Percentiles rank a stretch among this genome's conserved stretches.
These are phyloP conservation scores for Cyberlindnera meyerae DNA, from an alignment of 805 yeast genomes.

Conservation along the genomic window DNA sequence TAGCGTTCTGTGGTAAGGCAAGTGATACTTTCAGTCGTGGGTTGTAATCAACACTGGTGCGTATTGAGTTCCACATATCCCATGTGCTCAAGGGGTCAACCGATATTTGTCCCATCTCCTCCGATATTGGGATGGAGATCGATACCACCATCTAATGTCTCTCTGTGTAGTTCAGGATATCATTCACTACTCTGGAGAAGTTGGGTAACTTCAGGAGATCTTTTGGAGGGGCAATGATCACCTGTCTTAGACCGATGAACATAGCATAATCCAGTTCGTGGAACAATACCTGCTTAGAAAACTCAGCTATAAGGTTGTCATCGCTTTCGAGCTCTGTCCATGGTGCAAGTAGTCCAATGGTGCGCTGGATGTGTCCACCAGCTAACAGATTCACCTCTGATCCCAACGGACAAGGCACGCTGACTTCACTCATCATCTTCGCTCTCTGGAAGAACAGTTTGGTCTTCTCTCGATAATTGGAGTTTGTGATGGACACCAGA, in stretches of 20 bases:
- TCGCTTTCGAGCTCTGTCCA: constrained; percentile 66
- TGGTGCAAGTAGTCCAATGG: constrained; percentile 57
- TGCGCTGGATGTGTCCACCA: constrained; percentile 35
- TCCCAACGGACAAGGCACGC: constrained; percentile 37
- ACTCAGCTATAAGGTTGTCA: constrained; percentile 43
- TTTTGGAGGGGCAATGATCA: constrained; percentile 62
- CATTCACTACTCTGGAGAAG: constrained; percentile 41
- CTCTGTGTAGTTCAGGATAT: constrained; percentile 29
- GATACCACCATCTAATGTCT: constrained; percentile 31
- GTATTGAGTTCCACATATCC: constrained; percentile 70
- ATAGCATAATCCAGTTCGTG: constrained; percentile 57
- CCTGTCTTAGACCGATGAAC: constrained; percentile 50
- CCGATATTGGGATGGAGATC: constrained; percentile 45
- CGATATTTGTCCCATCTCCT: constrained; percentile 30
- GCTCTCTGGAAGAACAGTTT: constrained; percentile 33
- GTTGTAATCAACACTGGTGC: constrained; percentile 51
- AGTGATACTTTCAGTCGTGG: constrained; percentile 61
- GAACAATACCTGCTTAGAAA: constrained; percentile 51
- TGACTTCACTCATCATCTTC: constrained; percentile 20
- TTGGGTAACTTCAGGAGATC: constrained; percentile 46
- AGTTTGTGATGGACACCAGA: constrained; percentile 51
- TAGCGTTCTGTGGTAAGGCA: constrained; percentile 61
- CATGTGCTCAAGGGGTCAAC: constrained; percentile 48
- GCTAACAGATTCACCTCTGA: constrained; percentile 39
- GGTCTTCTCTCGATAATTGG: constrained; percentile 41